Percentiles rank a stretch among this genome's conserved stretches.
Evolutionary conservation across 1,284 basidiomycete genomes (phyloP).

Genomic region (Apiotrichum sp.): DNA sequence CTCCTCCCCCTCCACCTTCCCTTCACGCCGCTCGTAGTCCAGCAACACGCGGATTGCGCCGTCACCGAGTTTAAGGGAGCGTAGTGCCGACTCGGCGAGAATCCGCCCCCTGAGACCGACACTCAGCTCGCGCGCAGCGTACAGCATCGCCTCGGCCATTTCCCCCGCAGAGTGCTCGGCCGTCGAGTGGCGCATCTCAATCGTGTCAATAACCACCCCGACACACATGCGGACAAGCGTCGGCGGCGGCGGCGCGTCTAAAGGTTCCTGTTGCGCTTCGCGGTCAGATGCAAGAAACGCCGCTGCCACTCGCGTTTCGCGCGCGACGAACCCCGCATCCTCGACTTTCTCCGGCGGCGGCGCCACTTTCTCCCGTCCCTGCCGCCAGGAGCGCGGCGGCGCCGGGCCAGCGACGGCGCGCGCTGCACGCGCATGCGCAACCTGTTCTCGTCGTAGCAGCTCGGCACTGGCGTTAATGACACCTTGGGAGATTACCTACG

Average conservation of each 20-base stretch:
- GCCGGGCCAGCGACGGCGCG: slow-evolving; percentile 36
- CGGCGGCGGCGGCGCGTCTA: neutral
- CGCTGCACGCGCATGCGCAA: slow-evolving; percentile 25
- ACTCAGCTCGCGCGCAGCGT: slow-evolving; percentile 26
- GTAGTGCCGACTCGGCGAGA: slow-evolving; percentile 15
- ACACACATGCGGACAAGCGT: slow-evolving; percentile 26
- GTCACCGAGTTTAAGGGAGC: slow-evolving; percentile 21
- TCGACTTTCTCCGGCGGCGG: neutral
- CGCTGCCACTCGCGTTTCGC: neutral
- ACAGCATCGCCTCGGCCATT: slow-evolving; percentile 23
- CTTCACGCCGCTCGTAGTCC: neutral
- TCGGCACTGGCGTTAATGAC: slow-evolving; percentile 25
- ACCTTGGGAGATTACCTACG: slow-evolving; percentile 7
- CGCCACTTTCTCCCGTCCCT: neutral
- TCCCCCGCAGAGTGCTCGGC: slow-evolving; percentile 13
- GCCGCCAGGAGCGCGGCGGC: slow-evolving; percentile 34
- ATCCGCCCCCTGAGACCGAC: slow-evolving; percentile 26
- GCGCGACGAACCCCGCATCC: neutral
- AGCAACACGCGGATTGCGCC: slow-evolving; percentile 19
- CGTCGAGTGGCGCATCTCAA: slow-evolving; percentile 18
- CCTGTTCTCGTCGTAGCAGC: slow-evolving; percentile 25
- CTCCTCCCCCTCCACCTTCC: too few relatives aligned
- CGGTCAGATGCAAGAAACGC: neutral
- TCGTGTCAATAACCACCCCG: slow-evolving; percentile 19
- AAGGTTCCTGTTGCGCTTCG: too few relatives aligned